Evolutionary conservation across 768 basidiomycete genomes (phyloP), one percentile per base, ranked within the genome.

Genomic region (Sporobolomyces pararoseus): DNA sequence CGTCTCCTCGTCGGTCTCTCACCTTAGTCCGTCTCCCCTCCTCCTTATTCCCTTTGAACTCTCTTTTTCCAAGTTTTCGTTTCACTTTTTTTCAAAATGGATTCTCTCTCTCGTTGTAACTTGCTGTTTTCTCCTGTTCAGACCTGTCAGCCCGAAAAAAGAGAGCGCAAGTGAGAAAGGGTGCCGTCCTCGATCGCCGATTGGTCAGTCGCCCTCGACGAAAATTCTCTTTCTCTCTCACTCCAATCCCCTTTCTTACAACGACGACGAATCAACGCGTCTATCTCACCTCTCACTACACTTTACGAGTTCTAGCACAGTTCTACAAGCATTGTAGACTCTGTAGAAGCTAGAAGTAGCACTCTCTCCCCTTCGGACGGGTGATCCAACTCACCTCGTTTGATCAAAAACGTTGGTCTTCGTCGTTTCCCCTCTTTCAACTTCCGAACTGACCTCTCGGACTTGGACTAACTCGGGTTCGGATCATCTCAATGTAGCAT

Each of bases 101-200:
- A 32, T 54, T 31, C 55, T 37, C 46, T 47, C 46, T 47, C 46
- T 13, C 55, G 35, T 37, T 68, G 66, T 60, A 68, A 68, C 47
- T 59, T n/a, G n/a, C 27, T 42, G 13, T 21, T 27, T 14, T 47
- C 47, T 27, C 31, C 44, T 17, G 12, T 16, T 34, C 7, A n/a
- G 13, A 12, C 23, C 46, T 23, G 27, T 10, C 19, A 50, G 42
- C 50, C 17, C 39, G 39, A 42, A 9, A 42, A 42, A 42, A 42
- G 17, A 42, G 39, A 42, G 39, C 9, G 39, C 39, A 17, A 42
- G 39, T 9, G 17, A 42, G 39, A 9, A 42, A 42, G 39, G 10
- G 39, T 9, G 39, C n/a, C n/a, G n/a, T n/a, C n/a, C n/a, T n/a
- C n/a, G n/a, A n/a, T n/a, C n/a, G n/a, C n/a, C n/a, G n/a, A n/a